Conservation (phyloP, 257 asterid genomes). For the Solanum appendiculatum region DNA sequence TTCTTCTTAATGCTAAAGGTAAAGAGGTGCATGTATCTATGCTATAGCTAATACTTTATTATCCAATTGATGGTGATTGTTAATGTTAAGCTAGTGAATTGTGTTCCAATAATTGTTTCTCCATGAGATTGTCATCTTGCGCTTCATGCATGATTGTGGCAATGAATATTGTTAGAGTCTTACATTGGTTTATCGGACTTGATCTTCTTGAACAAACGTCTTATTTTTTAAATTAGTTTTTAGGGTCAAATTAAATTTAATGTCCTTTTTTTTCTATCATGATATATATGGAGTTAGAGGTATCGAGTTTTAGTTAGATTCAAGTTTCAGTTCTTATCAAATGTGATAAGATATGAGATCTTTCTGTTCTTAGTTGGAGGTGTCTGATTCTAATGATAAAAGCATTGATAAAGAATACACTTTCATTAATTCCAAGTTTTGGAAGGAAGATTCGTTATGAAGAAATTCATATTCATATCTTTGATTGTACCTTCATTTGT, state of each 20-base stretch:
- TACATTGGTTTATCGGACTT: neutral
- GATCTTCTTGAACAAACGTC: neutral
- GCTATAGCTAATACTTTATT: neutral
- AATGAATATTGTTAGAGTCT: slow-evolving; percentile 35
- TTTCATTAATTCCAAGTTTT: neutral
- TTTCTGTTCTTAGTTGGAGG: neutral
- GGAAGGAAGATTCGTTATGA: neutral
- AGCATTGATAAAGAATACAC: neutral
- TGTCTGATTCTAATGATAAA: neutral
- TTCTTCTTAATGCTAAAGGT: neutral
- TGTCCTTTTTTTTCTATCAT: neutral
- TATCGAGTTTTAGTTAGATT: neutral
- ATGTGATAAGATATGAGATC: neutral
- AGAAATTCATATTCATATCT: neutral
- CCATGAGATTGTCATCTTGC: slow-evolving; percentile 14
- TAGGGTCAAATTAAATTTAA: neutral
- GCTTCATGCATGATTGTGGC: slow-evolving; percentile 34
- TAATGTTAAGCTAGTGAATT: slow-evolving; percentile 12
- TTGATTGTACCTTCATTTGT: neutral
- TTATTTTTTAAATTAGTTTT: neutral
- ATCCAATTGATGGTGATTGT: neutral
- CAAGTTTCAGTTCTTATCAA: neutral
- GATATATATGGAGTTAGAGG: neutral
- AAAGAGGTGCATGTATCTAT: neutral
- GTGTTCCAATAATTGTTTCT: slow-evolving; percentile 32